Evolutionary conservation across 345 rosid genomes (phyloP).

Genomic region (Brassica napus): DNA sequence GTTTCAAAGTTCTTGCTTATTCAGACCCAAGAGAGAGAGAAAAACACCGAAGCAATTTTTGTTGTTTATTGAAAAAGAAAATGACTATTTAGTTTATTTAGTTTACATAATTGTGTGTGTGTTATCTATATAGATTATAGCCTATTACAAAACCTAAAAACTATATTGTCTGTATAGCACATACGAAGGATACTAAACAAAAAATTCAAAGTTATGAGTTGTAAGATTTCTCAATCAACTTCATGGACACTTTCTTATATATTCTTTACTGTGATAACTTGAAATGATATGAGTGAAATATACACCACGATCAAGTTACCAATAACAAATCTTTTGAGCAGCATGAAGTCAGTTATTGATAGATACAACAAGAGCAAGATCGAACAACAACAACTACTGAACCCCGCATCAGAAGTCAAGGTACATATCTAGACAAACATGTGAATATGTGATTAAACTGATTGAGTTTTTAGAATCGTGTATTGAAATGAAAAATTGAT

Average conservation of each 20-base stretch:
- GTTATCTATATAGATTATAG: neutral
- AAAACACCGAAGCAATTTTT: neutral
- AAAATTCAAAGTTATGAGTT: neutral
- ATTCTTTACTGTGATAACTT: neutral
- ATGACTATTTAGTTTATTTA: neutral
- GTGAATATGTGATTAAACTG: neutral
- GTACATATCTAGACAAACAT: conserved; percentile 35
- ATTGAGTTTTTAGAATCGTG: neutral
- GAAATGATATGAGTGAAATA: conserved; percentile 8
- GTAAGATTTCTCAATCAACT: conserved; percentile 1
- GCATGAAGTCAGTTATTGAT: conserved; percentile 69
- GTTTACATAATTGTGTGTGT: neutral
- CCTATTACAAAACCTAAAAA: neutral
- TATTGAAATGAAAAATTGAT: neutral
- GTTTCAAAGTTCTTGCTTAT: conserved; percentile 11
- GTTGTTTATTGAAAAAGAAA: neutral
- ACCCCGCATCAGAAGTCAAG: conserved; percentile 68
- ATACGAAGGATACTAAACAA: neutral
- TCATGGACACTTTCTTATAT: neutral
- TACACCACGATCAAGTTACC: conserved; percentile 7
- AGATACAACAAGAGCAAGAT: conserved; percentile 62
- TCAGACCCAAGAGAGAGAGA: neutral
- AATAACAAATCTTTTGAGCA: conserved; percentile 38
- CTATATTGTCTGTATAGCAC: neutral
- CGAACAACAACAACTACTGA: conserved; percentile 54